Base-by-base conservation (phyloP, 129 eudicot species). In the Flaveria trinervia region DNA sequence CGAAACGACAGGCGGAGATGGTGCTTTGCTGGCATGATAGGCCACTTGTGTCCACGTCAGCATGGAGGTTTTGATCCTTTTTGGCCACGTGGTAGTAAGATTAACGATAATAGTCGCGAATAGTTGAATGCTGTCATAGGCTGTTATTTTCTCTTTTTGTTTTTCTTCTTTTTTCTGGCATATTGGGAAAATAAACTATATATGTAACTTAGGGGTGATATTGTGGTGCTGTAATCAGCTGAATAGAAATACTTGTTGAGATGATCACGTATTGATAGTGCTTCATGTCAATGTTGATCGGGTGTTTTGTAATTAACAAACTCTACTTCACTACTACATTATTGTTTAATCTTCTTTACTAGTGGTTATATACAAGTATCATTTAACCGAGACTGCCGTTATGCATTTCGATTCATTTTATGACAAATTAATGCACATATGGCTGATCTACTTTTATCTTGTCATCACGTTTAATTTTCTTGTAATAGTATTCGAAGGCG, bases 1-100 rank as follows among this genome's bases (percentile, higher is more conserved):
- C 80, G 43, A 91, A 88, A 70, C 85, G 87, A 14, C 96, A 87
- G 41, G 97, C 86, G 23, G 99, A 95, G 94, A 89, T 95, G 97
- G 81, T 91, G 99, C 96, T 95, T 8, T 95, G 97, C 81, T 95
- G 99, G 99, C 97, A 88, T 41, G 96, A 88, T 60, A 80, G 96
- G 89, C 88, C 96, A 54, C 88, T 95, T 0, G 96, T 88, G 57
- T 89, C 97, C 90, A 89, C 97, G 73, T 95, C 99, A 72, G 97
- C 97, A 14, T 95, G 99, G 99, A 88, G 89, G 96, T 83, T 78
- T 75, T 93, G 87, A 3, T 3, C 36, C 36, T 30, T 9, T 20
- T 62, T 28, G 45, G 69, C 23, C 30, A 36, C 20, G 7, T 52
- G 46, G 45, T 60, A 36, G 75, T 44, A 2, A 18, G 41, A 36